phyloP scores from a whole-genome alignment of 2,329 filamentous ascomycete genomes.

The Aphanocladium album region DNA sequence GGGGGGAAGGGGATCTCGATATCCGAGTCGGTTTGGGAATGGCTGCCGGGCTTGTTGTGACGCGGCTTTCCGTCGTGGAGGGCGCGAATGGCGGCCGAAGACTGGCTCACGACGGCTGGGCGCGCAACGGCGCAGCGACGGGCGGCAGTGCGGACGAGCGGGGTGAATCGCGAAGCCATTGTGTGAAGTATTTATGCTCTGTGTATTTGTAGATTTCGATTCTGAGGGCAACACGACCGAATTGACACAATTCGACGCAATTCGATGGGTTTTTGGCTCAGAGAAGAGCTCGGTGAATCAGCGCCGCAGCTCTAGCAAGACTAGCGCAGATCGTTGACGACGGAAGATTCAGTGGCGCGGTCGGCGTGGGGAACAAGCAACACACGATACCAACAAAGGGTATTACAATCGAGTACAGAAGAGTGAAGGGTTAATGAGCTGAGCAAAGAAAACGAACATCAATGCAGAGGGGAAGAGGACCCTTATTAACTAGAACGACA shows the following conservation, averaged over 20 bases:
- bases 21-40: no score
- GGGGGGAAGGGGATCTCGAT: no score
- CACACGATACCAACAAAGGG: background rate
- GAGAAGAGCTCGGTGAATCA: background rate
- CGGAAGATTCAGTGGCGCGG: background rate
- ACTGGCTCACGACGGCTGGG: slow-evolving; percentile 16
- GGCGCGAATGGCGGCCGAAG: slow-evolving; percentile 23
- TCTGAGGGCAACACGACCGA: slow-evolving; percentile 1
- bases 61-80: slow-evolving; percentile 30
- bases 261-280: background rate
- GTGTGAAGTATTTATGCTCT: slow-evolving; percentile 3
- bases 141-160: slow-evolving; percentile 25
- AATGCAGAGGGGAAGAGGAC: background rate
- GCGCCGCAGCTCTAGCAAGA: background rate
- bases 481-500: background rate
- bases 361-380: background rate
- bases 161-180: slow-evolving; percentile 22
- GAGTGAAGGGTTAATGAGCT: no score
- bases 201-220: background rate
- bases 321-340: slow-evolving; percentile 4
- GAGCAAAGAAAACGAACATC: slow-evolving; percentile 5
- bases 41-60: no score
- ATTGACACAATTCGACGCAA: background rate
- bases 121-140: slow-evolving; percentile 21
- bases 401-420: no score